Conservation (phyloP, 768 basidiomycete genomes). For the Kwoniella mangroviensis region DNA sequence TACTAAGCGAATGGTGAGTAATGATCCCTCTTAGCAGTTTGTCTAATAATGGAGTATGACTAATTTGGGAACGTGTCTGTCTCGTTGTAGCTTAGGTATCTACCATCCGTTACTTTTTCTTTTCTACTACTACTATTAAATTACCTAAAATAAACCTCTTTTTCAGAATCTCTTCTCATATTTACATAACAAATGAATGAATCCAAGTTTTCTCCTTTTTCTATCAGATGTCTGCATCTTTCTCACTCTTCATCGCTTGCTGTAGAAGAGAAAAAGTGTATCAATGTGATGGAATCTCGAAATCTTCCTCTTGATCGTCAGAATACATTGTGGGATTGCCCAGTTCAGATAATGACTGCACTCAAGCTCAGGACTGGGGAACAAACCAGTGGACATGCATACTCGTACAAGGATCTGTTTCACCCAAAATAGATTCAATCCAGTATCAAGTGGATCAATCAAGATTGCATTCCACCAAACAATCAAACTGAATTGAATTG, state of each 20-base stretch:
- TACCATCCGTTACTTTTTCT: background rate
- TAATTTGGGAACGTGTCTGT: too few species aligned
- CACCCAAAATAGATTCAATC: background rate
- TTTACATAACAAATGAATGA: slow-evolving; percentile 18
- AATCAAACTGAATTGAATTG: too few species aligned
- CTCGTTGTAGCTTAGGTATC: slow-evolving; percentile 3
- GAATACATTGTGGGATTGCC: too few species aligned
- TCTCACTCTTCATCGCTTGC: too few species aligned
- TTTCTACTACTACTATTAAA: background rate
- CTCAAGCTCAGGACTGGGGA: too few species aligned
- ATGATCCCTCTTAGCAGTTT: too few species aligned
- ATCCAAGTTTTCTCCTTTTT: slow-evolving; percentile 10
- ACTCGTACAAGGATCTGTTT: background rate
- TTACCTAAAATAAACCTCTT: background rate
- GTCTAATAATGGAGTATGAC: too few species aligned
- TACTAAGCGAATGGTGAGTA: slow-evolving; percentile 25
- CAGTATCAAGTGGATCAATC: background rate
- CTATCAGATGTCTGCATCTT: background rate
- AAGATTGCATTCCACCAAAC: too few species aligned
- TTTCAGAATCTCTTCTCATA: background rate
- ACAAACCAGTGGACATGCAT: background rate
- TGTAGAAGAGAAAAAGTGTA: too few species aligned
- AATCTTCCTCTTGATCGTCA: too few species aligned
- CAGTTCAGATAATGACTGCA: background rate
- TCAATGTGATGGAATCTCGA: too few species aligned